Conservation (phyloP, 2,329 filamentous ascomycete genomes). For the Aspergillus brasiliensis region DNA sequence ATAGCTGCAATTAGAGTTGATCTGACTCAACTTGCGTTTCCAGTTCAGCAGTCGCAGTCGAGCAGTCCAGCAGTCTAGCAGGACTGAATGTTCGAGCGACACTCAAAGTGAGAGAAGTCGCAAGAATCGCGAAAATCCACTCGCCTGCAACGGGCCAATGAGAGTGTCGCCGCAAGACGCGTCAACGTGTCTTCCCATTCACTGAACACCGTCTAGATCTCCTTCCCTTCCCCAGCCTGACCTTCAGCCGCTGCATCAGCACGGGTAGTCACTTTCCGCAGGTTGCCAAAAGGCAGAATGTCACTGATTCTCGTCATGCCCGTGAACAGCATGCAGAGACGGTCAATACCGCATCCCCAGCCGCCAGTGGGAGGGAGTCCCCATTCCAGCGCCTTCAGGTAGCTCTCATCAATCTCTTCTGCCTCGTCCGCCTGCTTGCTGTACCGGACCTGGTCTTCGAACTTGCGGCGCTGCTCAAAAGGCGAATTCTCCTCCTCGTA, state of each 20-base stretch:
- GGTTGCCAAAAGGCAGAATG: constrained; percentile 82
- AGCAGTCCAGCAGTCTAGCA: not conserved
- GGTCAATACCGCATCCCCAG: constrained; percentile 92
- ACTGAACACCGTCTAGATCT: not conserved
- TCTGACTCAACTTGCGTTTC: not conserved
- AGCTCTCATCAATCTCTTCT: constrained; percentile 71
- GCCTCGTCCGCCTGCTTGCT: constrained; percentile 53
- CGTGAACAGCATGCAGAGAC: constrained; percentile 87
- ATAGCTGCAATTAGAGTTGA: not conserved
- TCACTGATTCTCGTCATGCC: constrained; percentile 79
- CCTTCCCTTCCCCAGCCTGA: not conserved
- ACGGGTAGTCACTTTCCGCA: constrained; percentile 57
- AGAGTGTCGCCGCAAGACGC: constrained; percentile 1
- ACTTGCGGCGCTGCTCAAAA: constrained; percentile 80
- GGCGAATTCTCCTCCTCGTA: constrained; percentile 99
- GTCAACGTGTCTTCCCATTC: not conserved
- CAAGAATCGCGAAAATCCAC: constrained; percentile 1
- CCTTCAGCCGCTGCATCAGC: not conserved
- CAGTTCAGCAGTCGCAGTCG: not conserved
- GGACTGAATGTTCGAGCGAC: not conserved
- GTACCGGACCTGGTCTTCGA: constrained; percentile 61
- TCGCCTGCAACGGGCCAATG: not conserved
- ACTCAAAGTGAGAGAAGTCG: not conserved
- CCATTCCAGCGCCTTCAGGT: constrained; percentile 80
- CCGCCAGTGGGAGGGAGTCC: constrained; percentile 94